These are phyloP conservation scores for Stephania yunnanensis DNA, from an alignment of 164 flowering plant species.

Conservation along the genomic window DNA sequence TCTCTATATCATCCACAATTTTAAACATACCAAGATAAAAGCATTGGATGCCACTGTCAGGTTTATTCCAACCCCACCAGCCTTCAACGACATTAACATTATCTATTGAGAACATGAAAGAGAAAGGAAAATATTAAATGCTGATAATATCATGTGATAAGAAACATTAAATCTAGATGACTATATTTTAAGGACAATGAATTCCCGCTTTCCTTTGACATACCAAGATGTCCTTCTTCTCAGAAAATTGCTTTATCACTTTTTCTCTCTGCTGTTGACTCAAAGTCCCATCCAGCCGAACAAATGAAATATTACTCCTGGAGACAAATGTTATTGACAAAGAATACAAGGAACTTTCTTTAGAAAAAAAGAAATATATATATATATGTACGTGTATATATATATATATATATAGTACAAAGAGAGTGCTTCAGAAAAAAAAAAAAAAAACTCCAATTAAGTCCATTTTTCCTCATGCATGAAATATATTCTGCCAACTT, in stretches of 20 bases:
- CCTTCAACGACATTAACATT: constrained; percentile 87
- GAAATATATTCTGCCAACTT: not conserved
- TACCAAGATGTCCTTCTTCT: constrained; percentile 67
- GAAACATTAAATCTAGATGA: not conserved
- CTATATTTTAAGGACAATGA: not conserved
- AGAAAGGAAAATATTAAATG: not conserved
- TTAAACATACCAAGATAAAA: constrained; percentile 71
- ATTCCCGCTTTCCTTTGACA: constrained; percentile 13
- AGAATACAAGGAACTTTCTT: not conserved
- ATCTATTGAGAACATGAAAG: constrained; percentile 43
- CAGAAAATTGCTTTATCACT: constrained; percentile 81
- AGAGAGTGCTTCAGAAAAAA: not conserved
- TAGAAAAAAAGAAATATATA: not conserved
- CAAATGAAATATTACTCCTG: constrained; percentile 71
- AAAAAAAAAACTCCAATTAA: not conserved
- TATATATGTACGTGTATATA: too few relatives aligned
- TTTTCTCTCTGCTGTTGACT: constrained; percentile 86
- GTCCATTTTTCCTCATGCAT: not conserved
- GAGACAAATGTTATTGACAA: constrained; percentile 3
- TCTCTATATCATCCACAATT: not conserved
- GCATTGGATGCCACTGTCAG: constrained; percentile 94
- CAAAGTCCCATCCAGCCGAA: constrained; percentile 90
- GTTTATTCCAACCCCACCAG: constrained; percentile 99
- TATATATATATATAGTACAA: too few relatives aligned
- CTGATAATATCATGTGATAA: not conserved